These are phyloP conservation scores for Colletotrichum incanum DNA, from an alignment of 2,329 filamentous ascomycete species.

Conservation along the genomic window DNA sequence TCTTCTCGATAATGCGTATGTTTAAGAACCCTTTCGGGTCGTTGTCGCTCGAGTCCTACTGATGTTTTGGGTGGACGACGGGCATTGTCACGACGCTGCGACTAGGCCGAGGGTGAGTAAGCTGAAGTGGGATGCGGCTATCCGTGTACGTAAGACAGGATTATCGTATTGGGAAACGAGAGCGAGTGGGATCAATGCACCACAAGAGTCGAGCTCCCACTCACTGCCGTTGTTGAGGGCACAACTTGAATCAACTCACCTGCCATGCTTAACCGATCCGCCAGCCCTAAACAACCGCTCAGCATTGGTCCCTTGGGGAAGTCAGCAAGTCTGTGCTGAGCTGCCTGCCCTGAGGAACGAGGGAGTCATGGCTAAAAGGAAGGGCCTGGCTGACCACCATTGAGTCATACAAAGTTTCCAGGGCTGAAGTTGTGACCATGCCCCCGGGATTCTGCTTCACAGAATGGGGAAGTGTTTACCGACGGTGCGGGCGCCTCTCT, in stretches of 20 bases:
- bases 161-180: background rate
- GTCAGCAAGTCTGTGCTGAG: background rate
- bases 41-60: background rate
- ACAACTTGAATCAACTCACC: background rate
- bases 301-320: slow-evolving; percentile 1
- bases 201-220: background rate
- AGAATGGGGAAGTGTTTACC: background rate
- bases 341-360: background rate
- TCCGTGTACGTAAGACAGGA: background rate
- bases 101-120: slow-evolving; percentile 3
- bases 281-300: background rate
- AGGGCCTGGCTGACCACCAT: background rate
- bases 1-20: background rate
- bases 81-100: background rate
- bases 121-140: too few relatives aligned
- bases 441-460: background rate
- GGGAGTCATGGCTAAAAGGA: background rate
- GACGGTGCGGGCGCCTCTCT: background rate
- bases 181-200: background rate
- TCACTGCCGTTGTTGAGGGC: background rate
- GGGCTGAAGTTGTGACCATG: slow-evolving; percentile 17
- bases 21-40: background rate
- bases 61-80: background rate
- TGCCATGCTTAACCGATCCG: background rate
- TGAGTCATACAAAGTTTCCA: slow-evolving; percentile 1